phyloP scores from a whole-genome alignment of 805 yeast genomes.

The Isabelozyma gotoi region DNA sequence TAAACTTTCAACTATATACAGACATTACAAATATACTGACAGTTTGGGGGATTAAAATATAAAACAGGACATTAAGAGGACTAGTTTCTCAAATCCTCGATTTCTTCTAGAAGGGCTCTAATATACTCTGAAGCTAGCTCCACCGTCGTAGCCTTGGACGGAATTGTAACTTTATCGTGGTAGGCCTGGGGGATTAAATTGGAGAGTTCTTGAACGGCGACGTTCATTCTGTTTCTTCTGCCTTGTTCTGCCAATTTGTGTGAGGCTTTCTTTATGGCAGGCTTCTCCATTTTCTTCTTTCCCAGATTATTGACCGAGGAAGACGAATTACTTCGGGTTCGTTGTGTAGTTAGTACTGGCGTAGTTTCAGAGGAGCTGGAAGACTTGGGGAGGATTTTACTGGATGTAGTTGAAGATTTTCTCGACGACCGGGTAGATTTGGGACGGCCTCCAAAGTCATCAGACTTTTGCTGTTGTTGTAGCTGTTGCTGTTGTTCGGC shows the following conservation, averaged over 20 bases:
- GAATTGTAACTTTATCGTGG: conserved; percentile 59
- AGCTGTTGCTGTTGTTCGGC: conserved; percentile 33
- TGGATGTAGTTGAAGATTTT: conserved; percentile 8
- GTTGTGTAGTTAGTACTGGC: conserved; percentile 7
- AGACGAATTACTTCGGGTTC: conserved; percentile 7
- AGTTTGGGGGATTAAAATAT: neutral
- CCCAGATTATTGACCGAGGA: conserved; percentile 3
- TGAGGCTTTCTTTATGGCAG: conserved; percentile 56
- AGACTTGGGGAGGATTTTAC: conserved; percentile 4
- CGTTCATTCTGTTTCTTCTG: conserved; percentile 86
- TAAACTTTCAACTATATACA: neutral
- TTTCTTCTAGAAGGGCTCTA: conserved; percentile 8
- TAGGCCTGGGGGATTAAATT: conserved; percentile 62
- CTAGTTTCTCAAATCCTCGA: neutral
- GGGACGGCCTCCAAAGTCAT: conserved; percentile 2
- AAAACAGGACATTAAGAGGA: neutral
- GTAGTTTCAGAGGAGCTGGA: conserved; percentile 5
- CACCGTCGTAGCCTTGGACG: conserved; percentile 93
- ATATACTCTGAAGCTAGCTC: conserved; percentile 83
- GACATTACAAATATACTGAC: neutral
- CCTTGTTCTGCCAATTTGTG: conserved; percentile 97
- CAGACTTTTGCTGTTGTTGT: conserved; percentile 1
- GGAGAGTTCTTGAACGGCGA: conserved; percentile 77
- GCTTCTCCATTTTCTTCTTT: conserved; percentile 17
- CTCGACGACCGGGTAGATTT: conserved; percentile 8